Evolutionary conservation across 768 basidiomycete genomes (phyloP).

Genomic region (Boletellus emodensis): DNA sequence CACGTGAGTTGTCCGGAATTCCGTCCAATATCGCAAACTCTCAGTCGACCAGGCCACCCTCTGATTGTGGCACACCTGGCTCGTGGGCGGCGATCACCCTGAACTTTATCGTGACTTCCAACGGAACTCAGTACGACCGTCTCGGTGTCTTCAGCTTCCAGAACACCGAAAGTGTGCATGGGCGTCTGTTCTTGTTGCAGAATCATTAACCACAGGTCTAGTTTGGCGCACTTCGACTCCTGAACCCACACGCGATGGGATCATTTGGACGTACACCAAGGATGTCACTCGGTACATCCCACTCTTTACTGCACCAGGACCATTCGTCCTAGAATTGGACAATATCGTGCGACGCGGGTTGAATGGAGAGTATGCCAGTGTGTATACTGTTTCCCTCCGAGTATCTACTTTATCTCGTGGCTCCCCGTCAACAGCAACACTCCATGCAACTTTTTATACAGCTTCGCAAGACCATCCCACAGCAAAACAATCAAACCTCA

Average conservation of each 20-base stretch:
- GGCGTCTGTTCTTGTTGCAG: not conserved
- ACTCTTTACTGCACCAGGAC: constrained; percentile 63
- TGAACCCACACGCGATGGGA: constrained; percentile 65
- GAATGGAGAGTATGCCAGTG: constrained; percentile 71
- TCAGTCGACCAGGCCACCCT: constrained; percentile 51
- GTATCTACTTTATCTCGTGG: not conserved
- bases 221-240: constrained; percentile 82
- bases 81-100: constrained; percentile 73
- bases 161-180: constrained; percentile 64
- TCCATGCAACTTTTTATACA: constrained; percentile 69
- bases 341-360: constrained; percentile 57
- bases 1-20: constrained; percentile 36
- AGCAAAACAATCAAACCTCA: constrained; percentile 55
- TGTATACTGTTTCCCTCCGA: constrained; percentile 2
- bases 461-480: constrained; percentile 55
- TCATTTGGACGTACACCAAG: constrained; percentile 76
- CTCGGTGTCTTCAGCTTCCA: constrained; percentile 72
- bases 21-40: not conserved
- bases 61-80: constrained; percentile 63
- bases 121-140: constrained; percentile 74
- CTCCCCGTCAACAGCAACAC: constrained; percentile 43
- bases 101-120: constrained; percentile 74
- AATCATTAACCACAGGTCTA: constrained; percentile 19
- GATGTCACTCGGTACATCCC: constrained; percentile 72
- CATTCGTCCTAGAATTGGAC: constrained; percentile 70